These are phyloP conservation scores for Graphium sp. DNA, from an alignment of 2,329 filamentous ascomycete species.

Conservation along the genomic window DNA sequence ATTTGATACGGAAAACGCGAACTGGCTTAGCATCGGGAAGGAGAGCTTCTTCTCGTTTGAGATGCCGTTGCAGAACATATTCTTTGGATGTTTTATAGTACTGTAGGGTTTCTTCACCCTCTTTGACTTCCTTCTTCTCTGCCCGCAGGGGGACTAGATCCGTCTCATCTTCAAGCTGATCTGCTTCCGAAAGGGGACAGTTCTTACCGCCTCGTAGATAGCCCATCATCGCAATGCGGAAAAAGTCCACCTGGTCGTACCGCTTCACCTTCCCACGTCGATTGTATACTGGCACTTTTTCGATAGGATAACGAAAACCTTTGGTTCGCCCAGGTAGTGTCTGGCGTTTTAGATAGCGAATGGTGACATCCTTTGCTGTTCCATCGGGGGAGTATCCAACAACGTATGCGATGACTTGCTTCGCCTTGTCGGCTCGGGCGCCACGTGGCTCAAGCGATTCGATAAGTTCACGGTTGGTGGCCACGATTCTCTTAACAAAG, in stretches of 20 bases:
- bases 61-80: slow-evolving; percentile 69
- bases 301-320: slow-evolving; percentile 58
- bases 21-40: slow-evolving; percentile 50
- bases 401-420: slow-evolving; percentile 81
- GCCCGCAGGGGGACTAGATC: slow-evolving; percentile 59
- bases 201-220: slow-evolving; percentile 39
- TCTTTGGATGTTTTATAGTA: slow-evolving; percentile 78
- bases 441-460: slow-evolving; percentile 71
- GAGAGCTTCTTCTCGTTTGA: slow-evolving; percentile 84
- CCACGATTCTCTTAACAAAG: slow-evolving; percentile 50
- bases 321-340: slow-evolving; percentile 82
- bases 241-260: slow-evolving; percentile 77
- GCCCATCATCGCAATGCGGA: slow-evolving; percentile 59
- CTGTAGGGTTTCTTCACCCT: slow-evolving; percentile 68
- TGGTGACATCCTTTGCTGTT: slow-evolving; percentile 86
- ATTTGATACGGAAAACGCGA: slow-evolving; percentile 56
- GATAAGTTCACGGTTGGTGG: slow-evolving; percentile 54
- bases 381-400: slow-evolving; percentile 70
- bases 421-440: slow-evolving; percentile 65
- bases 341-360: slow-evolving; percentile 71
- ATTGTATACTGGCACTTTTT: slow-evolving; percentile 70
- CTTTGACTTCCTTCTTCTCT: slow-evolving; percentile 55
- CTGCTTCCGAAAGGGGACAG: slow-evolving; percentile 47
- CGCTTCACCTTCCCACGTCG: slow-evolving; percentile 59
- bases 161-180: slow-evolving; percentile 63